Evolutionary conservation across 108 stramenopile genomes (phyloP).

Genomic region (Pseudonitzschia multistriata): DNA sequence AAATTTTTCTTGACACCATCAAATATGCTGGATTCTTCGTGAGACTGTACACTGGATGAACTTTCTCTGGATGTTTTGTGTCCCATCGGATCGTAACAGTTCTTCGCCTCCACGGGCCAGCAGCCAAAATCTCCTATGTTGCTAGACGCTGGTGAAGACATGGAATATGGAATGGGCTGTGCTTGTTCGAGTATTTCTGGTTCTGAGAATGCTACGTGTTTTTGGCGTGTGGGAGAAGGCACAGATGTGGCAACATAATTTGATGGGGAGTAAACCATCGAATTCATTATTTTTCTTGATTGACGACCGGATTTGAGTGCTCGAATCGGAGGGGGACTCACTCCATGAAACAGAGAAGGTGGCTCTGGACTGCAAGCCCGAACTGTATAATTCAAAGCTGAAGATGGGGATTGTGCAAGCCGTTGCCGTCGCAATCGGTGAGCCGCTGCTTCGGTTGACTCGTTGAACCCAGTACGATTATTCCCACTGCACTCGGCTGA

Average conservation of each 20-base stretch:
- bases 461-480: background rate
- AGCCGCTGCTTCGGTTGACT: constrained; percentile 7
- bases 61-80: background rate
- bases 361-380: background rate
- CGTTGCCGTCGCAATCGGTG: constrained; percentile 10
- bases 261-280: background rate
- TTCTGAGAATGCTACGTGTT: constrained; percentile 8
- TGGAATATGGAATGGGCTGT: background rate
- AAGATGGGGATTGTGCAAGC: constrained; percentile 1
- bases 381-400: background rate
- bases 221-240: background rate
- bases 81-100: background rate
- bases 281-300: background rate
- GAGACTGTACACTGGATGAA: background rate
- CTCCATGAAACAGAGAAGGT: background rate
- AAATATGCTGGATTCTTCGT: constrained; percentile 11
- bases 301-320: background rate
- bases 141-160: too few species aligned
- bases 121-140: background rate
- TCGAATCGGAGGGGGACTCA: background rate
- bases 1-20: background rate
- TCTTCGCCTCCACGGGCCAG: background rate
- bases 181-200: background rate
- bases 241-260: background rate
- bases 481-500: background rate